Evolutionary conservation across 1,284 basidiomycete genomes (phyloP).

Genomic region (Dichomitus squalens): DNA sequence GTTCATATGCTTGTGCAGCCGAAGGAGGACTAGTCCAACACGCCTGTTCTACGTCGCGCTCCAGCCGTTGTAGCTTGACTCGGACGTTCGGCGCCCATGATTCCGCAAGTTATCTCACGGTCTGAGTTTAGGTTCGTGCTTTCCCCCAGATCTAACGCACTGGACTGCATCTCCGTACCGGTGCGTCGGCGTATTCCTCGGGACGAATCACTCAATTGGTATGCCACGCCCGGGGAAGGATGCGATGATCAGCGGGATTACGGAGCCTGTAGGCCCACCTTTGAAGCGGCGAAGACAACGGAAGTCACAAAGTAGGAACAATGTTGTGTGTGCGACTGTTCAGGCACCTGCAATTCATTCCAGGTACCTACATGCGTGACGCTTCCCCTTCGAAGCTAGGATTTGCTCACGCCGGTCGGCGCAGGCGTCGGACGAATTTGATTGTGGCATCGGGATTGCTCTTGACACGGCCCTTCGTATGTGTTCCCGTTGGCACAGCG

Average conservation of each 20-base stretch:
- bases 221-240: background rate
- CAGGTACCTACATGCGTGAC: constrained; percentile 6
- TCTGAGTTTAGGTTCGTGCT: background rate
- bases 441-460: background rate
- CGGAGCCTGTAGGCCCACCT: background rate
- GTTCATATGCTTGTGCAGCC: background rate
- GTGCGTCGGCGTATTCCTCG: background rate
- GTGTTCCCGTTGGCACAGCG: too few relatives aligned
- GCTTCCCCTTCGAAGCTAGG: constrained; percentile 1
- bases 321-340: background rate
- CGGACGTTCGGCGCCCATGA: background rate
- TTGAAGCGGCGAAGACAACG: constrained; percentile 3
- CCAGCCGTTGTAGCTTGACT: background rate
- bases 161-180: background rate
- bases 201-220: background rate
- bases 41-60: too few relatives aligned
- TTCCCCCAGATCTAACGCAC: background rate
- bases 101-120: background rate
- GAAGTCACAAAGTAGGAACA: constrained; percentile 1
- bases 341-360: background rate
- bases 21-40: too few relatives aligned
- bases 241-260: background rate
- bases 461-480: background rate
- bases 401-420: constrained; percentile 2
- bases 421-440: background rate